phyloP scores from a whole-genome alignment of 371 early-diverging fungal genomes.

The Apophysomyces trapeziformis region DNA sequence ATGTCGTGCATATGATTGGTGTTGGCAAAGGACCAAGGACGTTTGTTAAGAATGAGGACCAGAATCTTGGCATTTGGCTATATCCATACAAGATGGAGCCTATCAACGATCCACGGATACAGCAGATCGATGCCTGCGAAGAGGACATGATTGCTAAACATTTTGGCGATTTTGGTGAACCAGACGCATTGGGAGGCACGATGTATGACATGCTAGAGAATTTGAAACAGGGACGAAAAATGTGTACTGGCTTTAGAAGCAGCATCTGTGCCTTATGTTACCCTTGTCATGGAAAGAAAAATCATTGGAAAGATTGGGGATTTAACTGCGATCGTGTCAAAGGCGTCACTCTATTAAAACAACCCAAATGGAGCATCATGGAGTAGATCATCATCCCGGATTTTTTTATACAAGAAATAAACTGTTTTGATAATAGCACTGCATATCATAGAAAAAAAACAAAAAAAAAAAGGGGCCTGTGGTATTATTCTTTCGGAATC shows the following conservation, averaged over 20 bases:
- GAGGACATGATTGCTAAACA: slow-evolving; percentile 68
- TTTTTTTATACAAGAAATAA: background rate
- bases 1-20: slow-evolving; percentile 59
- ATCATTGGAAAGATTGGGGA: slow-evolving; percentile 63
- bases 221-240: slow-evolving; percentile 42
- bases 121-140: slow-evolving; percentile 67
- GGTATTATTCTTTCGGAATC: too few relatives aligned
- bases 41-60: slow-evolving; percentile 62
- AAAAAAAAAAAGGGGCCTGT: too few relatives aligned
- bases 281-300: slow-evolving; percentile 59
- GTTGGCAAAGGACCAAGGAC: slow-evolving; percentile 56
- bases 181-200: slow-evolving; percentile 57
- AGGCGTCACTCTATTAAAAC: slow-evolving; percentile 53
- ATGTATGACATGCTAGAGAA: slow-evolving; percentile 63
- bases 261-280: slow-evolving; percentile 61
- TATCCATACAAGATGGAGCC: slow-evolving; percentile 62
- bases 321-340: slow-evolving; percentile 63
- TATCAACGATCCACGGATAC: slow-evolving; percentile 60
- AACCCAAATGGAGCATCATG: slow-evolving; percentile 40
- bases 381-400: slow-evolving; percentile 24
- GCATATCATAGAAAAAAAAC: background rate
- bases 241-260: slow-evolving; percentile 48
- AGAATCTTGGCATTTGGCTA: slow-evolving; percentile 65
- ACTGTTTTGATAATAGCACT: too few relatives aligned
- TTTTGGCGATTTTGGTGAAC: slow-evolving; percentile 60